A percentile compares a stretch with the other conserved stretches of the same genome.
These are phyloP conservation scores for Solanum habrochaites DNA, from an alignment of 257 asterid species.

Conservation along the genomic window DNA sequence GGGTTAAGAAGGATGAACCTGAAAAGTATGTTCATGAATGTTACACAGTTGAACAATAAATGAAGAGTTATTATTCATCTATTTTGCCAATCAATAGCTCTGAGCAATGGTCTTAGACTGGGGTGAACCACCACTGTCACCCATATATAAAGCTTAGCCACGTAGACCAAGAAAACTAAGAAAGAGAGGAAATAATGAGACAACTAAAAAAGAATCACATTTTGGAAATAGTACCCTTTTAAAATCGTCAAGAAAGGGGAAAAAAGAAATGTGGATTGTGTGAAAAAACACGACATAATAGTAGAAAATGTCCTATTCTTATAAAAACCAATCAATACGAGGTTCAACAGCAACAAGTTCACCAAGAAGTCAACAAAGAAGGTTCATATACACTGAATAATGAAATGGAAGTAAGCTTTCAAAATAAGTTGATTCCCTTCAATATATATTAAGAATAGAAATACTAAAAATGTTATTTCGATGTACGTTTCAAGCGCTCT, in stretches of 20 bases:
- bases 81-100: too few relatives aligned
- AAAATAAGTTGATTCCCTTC: background rate
- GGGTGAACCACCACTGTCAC: too few relatives aligned
- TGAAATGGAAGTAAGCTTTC: background rate
- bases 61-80: too few relatives aligned
- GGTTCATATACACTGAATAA: background rate
- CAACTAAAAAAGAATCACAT: background rate
- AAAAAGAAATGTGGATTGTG: background rate
- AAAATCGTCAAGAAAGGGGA: background rate
- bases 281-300: background rate
- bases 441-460: background rate
- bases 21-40: too few relatives aligned
- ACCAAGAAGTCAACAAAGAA: background rate
- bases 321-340: background rate
- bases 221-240: background rate
- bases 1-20: too few relatives aligned
- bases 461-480: background rate
- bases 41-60: too few relatives aligned
- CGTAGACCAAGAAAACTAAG: background rate
- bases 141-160: too few relatives aligned
- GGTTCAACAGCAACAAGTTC: background rate
- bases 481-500: background rate
- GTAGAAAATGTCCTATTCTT: background rate
- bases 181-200: background rate
- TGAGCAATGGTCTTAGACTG: too few relatives aligned